Conservation (phyloP, 2,329 filamentous ascomycete species). For the Lasiodiplodia gonubiensis region DNA sequence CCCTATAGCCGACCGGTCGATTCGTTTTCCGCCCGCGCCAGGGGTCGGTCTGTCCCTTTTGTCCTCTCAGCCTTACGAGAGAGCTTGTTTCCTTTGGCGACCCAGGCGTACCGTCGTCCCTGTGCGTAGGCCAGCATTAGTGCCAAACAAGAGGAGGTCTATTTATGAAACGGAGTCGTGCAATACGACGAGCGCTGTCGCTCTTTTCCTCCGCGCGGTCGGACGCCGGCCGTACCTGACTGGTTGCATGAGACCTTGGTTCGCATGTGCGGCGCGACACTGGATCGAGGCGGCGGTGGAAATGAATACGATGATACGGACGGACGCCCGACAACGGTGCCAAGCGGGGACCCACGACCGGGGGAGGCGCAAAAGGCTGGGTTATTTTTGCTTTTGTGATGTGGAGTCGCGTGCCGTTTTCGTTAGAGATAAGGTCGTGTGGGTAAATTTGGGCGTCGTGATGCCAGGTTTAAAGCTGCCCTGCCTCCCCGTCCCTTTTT, state of each 20-base stretch:
- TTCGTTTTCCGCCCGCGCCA: not conserved
- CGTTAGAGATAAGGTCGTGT: not conserved
- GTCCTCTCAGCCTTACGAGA: not conserved
- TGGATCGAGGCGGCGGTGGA: not conserved
- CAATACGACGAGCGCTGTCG: not conserved
- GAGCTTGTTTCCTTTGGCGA: not conserved
- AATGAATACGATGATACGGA: constrained; percentile 24
- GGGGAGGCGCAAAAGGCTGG: not conserved
- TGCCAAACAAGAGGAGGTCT: not conserved
- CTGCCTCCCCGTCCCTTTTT: not conserved
- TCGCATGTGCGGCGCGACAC: not conserved
- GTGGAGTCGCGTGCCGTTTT: too few relatives aligned
- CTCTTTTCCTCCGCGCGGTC: too few relatives aligned
- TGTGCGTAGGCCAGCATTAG: not conserved
- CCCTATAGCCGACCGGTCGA: not conserved
- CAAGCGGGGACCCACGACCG: constrained; percentile 3
- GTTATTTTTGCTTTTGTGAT: not conserved
- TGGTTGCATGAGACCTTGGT: too few relatives aligned
- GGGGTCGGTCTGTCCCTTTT: not conserved
- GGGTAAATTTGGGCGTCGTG: not conserved
- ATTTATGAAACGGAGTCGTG: not conserved
- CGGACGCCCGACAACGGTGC: not conserved
- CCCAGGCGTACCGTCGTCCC: not conserved
- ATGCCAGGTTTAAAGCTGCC: not conserved
- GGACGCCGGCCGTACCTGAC: too few relatives aligned